phyloP scores from a whole-genome alignment of 192 early-diverging fungal species.

The Lobosporangium transversale region DNA sequence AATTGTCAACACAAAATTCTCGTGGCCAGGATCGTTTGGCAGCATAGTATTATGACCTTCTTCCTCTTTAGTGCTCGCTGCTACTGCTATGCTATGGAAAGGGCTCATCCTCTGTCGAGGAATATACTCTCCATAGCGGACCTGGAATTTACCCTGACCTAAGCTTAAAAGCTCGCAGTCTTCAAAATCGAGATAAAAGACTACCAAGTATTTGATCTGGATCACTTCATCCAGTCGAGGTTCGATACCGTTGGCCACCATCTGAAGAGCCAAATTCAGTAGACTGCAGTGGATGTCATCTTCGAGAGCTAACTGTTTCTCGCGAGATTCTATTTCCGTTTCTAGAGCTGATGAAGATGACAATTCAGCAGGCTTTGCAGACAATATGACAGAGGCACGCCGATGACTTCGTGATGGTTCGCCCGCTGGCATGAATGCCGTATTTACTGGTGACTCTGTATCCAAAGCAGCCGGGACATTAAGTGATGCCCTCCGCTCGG shows the following conservation, averaged over 20 bases:
- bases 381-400: conserved; percentile 24
- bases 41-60: neutral
- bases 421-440: neutral
- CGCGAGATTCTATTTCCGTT: conserved; percentile 4
- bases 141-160: conserved; percentile 42
- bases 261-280: conserved; percentile 63
- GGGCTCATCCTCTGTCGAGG: conserved; percentile 36
- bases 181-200: conserved; percentile 62
- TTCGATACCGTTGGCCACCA: conserved; percentile 62
- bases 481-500: neutral
- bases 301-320: conserved; percentile 32
- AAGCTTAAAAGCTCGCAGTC: conserved; percentile 50
- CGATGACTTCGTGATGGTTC: conserved; percentile 24
- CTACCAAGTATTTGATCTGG: conserved; percentile 58
- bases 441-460: neutral
- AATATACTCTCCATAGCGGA: conserved; percentile 57
- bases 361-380: neutral
- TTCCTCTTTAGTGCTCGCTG: neutral
- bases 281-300: conserved; percentile 51
- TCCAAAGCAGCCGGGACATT: neutral
- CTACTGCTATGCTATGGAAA: conserved; percentile 4
- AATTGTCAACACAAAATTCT: conserved; percentile 42
- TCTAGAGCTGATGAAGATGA: neutral
- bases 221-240: conserved; percentile 57
- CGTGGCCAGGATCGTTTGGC: conserved; percentile 41